These are phyloP conservation scores for Kwoniella bestiolae DNA, from an alignment of 768 basidiomycete species.

Conservation along the genomic window DNA sequence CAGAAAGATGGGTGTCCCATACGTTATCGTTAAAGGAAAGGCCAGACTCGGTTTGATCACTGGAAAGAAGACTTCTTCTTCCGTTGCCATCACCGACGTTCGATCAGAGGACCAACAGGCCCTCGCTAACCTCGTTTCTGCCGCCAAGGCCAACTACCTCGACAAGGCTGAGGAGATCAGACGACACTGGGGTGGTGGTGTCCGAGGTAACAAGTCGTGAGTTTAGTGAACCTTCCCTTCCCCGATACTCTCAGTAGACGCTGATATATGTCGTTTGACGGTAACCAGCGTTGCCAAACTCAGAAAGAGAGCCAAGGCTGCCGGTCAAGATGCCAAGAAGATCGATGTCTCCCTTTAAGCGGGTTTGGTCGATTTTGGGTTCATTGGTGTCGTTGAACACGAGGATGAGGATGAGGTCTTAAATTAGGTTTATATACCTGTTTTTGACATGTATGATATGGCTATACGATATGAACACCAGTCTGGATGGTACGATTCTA, in stretches of 20 bases:
- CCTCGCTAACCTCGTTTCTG: slow-evolving; percentile 86
- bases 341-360: slow-evolving; percentile 57
- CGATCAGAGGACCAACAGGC: slow-evolving; percentile 92
- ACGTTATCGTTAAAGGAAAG: slow-evolving; percentile 97
- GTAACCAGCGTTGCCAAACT: slow-evolving; percentile 77
- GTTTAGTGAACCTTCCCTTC: slow-evolving; percentile 4
- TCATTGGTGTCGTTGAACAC: slow-evolving; percentile 5
- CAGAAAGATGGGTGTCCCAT: slow-evolving; percentile 99
- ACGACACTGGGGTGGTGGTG: slow-evolving; percentile 92
- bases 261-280: background rate
- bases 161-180: slow-evolving; percentile 92
- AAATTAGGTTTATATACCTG: slow-evolving; percentile 4
- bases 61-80: slow-evolving; percentile 97
- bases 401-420: background rate
- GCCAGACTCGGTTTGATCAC: slow-evolving; percentile 91
- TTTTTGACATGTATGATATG: slow-evolving; percentile 44
- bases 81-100: slow-evolving; percentile 90
- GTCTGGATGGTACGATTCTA: no score
- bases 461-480: background rate
- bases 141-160: slow-evolving; percentile 96
- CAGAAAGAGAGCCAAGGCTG: slow-evolving; percentile 89
- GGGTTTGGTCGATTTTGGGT: slow-evolving; percentile 7
- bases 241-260: background rate
- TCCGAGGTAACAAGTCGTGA: slow-evolving; percentile 81
- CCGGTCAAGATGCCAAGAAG: slow-evolving; percentile 63